Conservation (phyloP, 2,329 filamentous ascomycete genomes). For the Verruconis gallopava region DNA sequence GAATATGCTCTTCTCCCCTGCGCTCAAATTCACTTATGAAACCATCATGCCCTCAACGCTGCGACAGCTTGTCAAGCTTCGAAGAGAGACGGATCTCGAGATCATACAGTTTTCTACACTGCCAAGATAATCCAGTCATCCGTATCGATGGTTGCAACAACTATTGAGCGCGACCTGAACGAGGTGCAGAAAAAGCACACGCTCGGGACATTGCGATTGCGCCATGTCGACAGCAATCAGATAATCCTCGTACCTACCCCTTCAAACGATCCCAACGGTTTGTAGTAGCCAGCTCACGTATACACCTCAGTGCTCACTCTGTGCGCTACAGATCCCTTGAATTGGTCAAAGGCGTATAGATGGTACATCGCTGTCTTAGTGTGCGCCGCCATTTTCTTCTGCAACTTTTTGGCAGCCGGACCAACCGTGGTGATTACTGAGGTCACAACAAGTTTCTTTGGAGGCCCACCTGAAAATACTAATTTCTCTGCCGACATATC, state of each 20-base stretch:
- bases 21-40: no score
- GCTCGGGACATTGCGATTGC: background rate
- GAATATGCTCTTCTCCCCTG: no score
- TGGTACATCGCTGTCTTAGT: constrained; percentile 38
- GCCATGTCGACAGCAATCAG: background rate
- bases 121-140: no score
- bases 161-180: no score
- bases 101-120: no score
- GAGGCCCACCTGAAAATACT: background rate
- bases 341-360: constrained; percentile 31
- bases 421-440: constrained; percentile 29
- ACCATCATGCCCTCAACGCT: no score
- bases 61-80: no score
- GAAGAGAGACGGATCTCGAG: no score
- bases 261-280: background rate
- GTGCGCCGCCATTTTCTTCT: constrained; percentile 42
- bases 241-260: constrained; percentile 12
- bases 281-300: background rate
- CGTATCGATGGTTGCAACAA: no score
- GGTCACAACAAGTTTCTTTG: background rate
- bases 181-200: constrained; percentile 26
- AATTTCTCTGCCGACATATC: background rate
- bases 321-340: no score
- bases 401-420: constrained; percentile 44
- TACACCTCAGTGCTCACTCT: no score